Percentiles rank a stretch among this genome's conserved stretches.
Conservation (phyloP, 768 basidiomycete genomes). For the Lyophyllum atratum region DNA sequence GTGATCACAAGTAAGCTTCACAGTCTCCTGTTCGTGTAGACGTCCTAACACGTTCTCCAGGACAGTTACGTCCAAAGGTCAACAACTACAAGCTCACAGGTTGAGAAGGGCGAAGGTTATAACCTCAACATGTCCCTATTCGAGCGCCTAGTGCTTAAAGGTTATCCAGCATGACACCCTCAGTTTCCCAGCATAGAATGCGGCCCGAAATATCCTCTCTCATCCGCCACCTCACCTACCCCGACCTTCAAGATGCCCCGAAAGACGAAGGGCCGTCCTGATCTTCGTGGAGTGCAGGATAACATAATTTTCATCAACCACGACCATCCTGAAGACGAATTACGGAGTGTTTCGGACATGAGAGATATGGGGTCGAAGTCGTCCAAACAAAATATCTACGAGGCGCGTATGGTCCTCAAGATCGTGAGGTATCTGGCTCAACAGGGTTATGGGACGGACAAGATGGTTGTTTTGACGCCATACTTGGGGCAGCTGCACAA, state of each 20-base stretch:
- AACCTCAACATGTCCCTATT: conserved; percentile 71
- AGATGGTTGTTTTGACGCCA: conserved; percentile 68
- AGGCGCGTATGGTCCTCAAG: conserved; percentile 65
- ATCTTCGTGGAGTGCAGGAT: conserved; percentile 54
- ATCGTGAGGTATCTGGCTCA: conserved; percentile 67
- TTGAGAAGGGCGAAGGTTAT: conserved; percentile 65
- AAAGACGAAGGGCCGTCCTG: conserved; percentile 48
- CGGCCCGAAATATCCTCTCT: background rate
- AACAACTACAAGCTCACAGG: conserved; percentile 61
- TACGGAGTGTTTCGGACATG: conserved; percentile 39
- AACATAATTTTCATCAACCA: conserved; percentile 69
- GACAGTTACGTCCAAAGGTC: conserved; percentile 74
- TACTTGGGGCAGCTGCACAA: conserved; percentile 65
- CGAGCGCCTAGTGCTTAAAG: conserved; percentile 65
- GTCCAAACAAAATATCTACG: conserved; percentile 63
- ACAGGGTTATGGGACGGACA: conserved; percentile 66
- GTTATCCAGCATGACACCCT: conserved; percentile 65
- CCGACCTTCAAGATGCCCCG: conserved; percentile 58
- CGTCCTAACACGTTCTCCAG: conserved; percentile 30
- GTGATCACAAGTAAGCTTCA: conserved; percentile 65
- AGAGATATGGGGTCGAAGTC: conserved; percentile 47
- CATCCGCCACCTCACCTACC: conserved; percentile 39
- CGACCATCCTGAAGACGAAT: conserved; percentile 52
- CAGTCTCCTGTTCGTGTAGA: background rate
- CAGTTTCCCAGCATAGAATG: conserved; percentile 49